A percentile compares a stretch with the other conserved stretches of the same genome.
phyloP scores from a whole-genome alignment of 768 basidiomycete genomes.

The Boletus sp. region DNA sequence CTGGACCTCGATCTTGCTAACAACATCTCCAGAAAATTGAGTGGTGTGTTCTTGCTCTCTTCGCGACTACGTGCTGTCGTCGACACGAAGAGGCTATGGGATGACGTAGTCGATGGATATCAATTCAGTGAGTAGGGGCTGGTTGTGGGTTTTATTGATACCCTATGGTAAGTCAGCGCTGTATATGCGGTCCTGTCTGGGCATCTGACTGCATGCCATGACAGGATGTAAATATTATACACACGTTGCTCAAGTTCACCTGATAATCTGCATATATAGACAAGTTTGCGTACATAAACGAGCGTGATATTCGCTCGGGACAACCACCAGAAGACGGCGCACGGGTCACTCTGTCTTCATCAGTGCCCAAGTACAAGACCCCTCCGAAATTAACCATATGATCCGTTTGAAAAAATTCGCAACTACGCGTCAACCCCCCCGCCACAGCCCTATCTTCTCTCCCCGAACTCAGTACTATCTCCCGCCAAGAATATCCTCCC shows the following conservation, averaged over 20 bases:
- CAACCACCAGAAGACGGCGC: not conserved
- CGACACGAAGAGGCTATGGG: slow-evolving; percentile 74
- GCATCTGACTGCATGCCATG: not conserved
- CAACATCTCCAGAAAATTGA: slow-evolving; percentile 55
- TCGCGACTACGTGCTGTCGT: slow-evolving; percentile 71
- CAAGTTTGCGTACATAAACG: not conserved
- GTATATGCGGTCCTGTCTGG: not conserved
- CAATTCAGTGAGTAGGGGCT: slow-evolving; percentile 8
- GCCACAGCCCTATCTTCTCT: slow-evolving; percentile 3
- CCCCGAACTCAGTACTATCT: slow-evolving; percentile 12
- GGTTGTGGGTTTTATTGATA: not conserved
- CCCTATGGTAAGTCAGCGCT: not conserved
- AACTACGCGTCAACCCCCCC: not conserved
- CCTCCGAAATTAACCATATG: not conserved
- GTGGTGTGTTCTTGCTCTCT: slow-evolving; percentile 77
- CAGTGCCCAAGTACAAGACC: not conserved
- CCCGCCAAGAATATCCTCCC: slow-evolving; percentile 21
- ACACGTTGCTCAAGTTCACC: not conserved
- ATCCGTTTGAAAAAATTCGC: not conserved
- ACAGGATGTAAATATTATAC: not conserved
- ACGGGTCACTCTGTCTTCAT: not conserved
- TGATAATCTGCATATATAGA: not conserved
- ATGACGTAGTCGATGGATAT: slow-evolving; percentile 47
- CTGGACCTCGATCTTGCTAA: not conserved
- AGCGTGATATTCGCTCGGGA: not conserved